Evolutionary conservation across 2,329 filamentous ascomycete genomes (phyloP), one percentile per base, ranked within the genome.

Genomic region (Capronia coronata): DNA sequence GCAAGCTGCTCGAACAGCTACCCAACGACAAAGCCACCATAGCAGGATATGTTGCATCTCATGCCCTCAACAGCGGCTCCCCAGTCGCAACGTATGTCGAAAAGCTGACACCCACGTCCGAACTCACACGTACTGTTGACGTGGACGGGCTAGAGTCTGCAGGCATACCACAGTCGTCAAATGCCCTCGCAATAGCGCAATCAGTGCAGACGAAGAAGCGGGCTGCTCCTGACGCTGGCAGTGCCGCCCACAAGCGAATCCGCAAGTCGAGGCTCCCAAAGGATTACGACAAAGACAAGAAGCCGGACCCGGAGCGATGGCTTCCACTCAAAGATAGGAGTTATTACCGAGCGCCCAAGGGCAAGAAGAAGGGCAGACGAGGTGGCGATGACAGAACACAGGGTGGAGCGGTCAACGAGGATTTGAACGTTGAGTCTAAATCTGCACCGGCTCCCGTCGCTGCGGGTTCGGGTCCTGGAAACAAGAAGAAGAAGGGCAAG

Each of bases 231-330:
- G 59, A 61, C 8, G 61, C 62, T 40, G 64, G 63, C 42, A 61
- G 67, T 25, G 62, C 64, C 13, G 68, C 65, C 52, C 71, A 70
- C 54, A 71, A 67, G 48, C 51, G 71, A 3, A 57, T 72, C 16
- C 68, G 72, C 25, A 72, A 71, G 55, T 72, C 70, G 16, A 65
- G 70, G 39, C 60, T 74, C 16, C 71, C 72, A 7, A 74, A 74
- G 62, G 68, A 75, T 48, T 72, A 68, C 49, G 57, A 60, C 62
- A 78, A 86, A 45, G 80, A 77, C 60, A 94, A 89, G 74, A 83
- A 82, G 57, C 79, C 87, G 27, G 93, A 98, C 67, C 83, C 88
- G 0, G 93, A 98, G 69, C 78, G 93, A 55, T 98, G 93, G 93
- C 70, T 98, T 52, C 91, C 93, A 10, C 74, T 97, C 62, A 82